Base-by-base conservation (phyloP, 2,329 filamentous ascomycete genomes). In the Penicillium vulpinum region DNA sequence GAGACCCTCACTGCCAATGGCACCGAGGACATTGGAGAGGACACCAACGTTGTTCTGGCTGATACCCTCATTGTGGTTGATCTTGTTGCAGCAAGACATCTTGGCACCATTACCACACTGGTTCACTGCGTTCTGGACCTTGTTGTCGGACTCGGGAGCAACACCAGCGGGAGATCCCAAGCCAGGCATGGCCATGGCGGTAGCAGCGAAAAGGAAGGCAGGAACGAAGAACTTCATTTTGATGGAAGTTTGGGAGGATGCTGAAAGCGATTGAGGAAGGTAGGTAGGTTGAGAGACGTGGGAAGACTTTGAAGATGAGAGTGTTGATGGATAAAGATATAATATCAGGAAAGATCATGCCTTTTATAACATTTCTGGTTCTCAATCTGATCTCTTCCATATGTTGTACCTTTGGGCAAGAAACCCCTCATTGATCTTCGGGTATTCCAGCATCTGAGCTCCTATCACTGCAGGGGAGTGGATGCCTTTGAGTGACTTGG, bases 21-120 rank as follows among this genome's bases (percentile, higher is more conserved):
- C 60, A 50, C 66, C 63, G 52, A 73, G 60, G 35, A 70, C 62
- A 46, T 59, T 61, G 36, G 50, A 46, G 28, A 73, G 60, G n/a
- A 61, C 62, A 59, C 68, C 68, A 47, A 59, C 51, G 9, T 51
- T 51, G 54, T 59, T 51, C 53, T 62, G 59, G 51, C 47, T 62
- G 35, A 62, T 53, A 53, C 64, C 62, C 31, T 63, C 53, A 47
- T 61, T 62, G 54, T 62, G 59, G 64, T 63, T 66, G 55, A 63
- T 53, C 59, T 72, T 66, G 65, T 74, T 71, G 64, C 68, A 69
- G 62, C 68, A 70, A 29, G 59, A 61, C 49, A 70, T 57, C 35
- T 65, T 46, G 48, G 66, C 63, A 40, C 66, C 53, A 21, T 66
- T 54, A 28, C 65, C 68, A 29, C 68, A 70, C 54, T 65, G 22